Conservation (phyloP, 2,329 filamentous ascomycete genomes). For the Fulvia fulva region DNA sequence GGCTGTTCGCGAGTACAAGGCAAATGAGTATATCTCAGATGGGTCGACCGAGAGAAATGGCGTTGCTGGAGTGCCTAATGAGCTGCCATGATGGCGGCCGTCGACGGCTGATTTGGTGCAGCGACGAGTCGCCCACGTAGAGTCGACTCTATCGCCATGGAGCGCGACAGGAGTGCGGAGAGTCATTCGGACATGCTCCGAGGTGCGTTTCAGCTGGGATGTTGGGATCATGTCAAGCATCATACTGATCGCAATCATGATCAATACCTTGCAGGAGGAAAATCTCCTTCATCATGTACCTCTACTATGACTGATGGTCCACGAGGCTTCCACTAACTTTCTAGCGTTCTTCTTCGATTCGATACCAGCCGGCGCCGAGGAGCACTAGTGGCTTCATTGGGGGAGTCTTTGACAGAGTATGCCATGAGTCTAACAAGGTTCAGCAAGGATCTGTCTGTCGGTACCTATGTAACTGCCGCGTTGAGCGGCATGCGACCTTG, state of each 20-base stretch:
- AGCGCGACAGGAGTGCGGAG: neutral
- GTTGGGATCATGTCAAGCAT: too few relatives aligned
- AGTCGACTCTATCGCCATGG: too few relatives aligned
- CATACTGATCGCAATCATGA: neutral
- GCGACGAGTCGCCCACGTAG: neutral
- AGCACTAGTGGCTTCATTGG: neutral
- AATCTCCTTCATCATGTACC: too few relatives aligned
- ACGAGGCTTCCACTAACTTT: neutral
- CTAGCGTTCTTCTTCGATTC: too few relatives aligned
- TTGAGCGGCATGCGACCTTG: neutral
- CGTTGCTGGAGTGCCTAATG: slow-evolving; percentile 18
- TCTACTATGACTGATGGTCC: too few relatives aligned
- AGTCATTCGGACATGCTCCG: neutral
- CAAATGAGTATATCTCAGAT: slow-evolving; percentile 27
- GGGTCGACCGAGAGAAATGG: slow-evolving; percentile 17
- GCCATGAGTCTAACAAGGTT: neutral
- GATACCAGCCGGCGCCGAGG: too few relatives aligned
- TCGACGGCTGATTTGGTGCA: neutral
- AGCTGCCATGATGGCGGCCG: slow-evolving; percentile 30
- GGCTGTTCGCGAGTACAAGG: slow-evolving; percentile 39
- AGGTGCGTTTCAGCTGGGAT: neutral
- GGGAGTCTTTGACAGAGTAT: neutral
- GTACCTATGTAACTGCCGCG: neutral
- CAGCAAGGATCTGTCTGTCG: neutral
- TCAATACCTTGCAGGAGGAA: too few relatives aligned